Percentiles rank a stretch among this genome's conserved stretches.
These are phyloP conservation scores for Articulospora tetracladia DNA, from an alignment of 495 filamentous ascomycete species.

Conservation along the genomic window DNA sequence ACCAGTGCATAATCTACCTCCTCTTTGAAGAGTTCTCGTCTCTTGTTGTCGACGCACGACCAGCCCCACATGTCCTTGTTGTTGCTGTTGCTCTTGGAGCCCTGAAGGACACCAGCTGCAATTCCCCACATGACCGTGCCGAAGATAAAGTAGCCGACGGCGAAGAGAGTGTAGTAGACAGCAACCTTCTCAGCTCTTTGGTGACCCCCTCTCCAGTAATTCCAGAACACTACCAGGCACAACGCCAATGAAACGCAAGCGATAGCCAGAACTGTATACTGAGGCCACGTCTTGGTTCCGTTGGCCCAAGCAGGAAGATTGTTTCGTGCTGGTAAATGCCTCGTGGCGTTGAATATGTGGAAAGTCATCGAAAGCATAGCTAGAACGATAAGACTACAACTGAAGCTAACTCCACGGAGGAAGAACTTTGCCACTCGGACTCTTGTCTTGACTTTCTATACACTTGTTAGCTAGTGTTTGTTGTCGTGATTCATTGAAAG, in stretches of 20 bases:
- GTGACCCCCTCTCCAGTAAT: conserved; percentile 88
- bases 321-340: conserved; percentile 65
- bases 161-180: conserved; percentile 90
- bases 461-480: conserved; percentile 12
- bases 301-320: conserved; percentile 78
- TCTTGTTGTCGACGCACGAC: conserved; percentile 85
- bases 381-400: conserved; percentile 92
- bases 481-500: conserved; percentile 29
- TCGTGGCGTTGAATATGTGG: conserved; percentile 84
- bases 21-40: conserved; percentile 66
- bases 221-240: conserved; percentile 76
- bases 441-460: conserved; percentile 84
- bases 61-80: conserved; percentile 95
- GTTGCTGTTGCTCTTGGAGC: conserved; percentile 63
- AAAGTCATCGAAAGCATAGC: conserved; percentile 81
- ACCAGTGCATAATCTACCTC: conserved; percentile 87
- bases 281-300: conserved; percentile 81
- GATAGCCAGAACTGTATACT: conserved; percentile 74
- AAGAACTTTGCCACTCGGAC: conserved; percentile 93
- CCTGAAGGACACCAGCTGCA: conserved; percentile 79
- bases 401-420: conserved; percentile 90
- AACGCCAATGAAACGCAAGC: conserved; percentile 75
- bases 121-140: conserved; percentile 91
- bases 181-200: conserved; percentile 84
- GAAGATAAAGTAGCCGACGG: conserved; percentile 89